Conservation (phyloP, 345 rosid genomes). For the Salix caprea region DNA sequence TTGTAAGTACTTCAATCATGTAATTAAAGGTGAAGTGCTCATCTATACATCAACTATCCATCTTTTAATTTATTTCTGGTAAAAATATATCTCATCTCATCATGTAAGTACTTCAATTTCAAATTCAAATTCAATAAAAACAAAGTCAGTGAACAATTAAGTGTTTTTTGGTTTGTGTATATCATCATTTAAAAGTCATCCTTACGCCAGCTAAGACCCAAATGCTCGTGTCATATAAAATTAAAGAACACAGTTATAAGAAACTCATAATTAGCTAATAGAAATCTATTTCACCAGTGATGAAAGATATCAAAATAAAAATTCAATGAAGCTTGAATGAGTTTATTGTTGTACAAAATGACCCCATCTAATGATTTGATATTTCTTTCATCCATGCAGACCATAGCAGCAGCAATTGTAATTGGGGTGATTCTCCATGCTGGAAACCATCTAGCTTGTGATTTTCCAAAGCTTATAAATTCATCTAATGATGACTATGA, state of each 20-base stretch:
- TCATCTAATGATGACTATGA: conserved; percentile 29
- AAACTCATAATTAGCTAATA: not conserved
- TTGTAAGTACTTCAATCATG: no score
- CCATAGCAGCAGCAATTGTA: conserved; percentile 90
- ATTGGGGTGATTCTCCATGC: conserved; percentile 71
- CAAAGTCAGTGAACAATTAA: not conserved
- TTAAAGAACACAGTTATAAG: not conserved
- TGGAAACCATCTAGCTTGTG: conserved; percentile 83
- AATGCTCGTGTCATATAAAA: not conserved
- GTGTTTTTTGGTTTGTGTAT: not conserved
- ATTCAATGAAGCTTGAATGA: not conserved
- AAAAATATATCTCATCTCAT: no score
- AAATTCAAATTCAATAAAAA: no score
- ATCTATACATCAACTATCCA: no score
- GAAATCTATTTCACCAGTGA: not conserved
- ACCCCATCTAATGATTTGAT: not conserved
- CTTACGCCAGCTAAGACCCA: not conserved
- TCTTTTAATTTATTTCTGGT: no score
- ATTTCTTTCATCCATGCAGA: conserved; percentile 35
- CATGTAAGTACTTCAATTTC: no score
- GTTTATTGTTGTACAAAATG: not conserved
- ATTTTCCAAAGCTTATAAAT: conserved; percentile 66
- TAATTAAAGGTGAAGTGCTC: no score
- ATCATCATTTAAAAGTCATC: not conserved
- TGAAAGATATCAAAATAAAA: not conserved